Percentiles rank a stretch among this genome's conserved stretches.
Evolutionary conservation across 2,329 filamentous ascomycete genomes (phyloP).

Genomic region (Alternaria arbusti): DNA sequence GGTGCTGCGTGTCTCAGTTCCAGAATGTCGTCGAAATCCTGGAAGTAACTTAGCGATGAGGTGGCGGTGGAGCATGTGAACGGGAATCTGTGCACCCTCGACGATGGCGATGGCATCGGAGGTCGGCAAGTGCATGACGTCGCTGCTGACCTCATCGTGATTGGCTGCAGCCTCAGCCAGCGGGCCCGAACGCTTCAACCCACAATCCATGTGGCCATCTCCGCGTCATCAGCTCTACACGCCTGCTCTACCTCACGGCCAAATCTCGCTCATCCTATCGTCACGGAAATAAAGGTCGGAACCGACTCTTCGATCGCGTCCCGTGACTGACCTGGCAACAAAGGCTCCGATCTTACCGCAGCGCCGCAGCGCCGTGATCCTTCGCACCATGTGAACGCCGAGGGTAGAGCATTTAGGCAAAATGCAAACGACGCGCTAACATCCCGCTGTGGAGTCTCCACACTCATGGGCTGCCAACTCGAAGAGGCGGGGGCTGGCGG

Average conservation of each 20-base stretch:
- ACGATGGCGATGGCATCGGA: background rate
- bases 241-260: background rate
- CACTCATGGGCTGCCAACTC: background rate
- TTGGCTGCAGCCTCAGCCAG: background rate
- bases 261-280: background rate
- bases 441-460: conserved; percentile 10
- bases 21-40: background rate
- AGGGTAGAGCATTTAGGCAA: conserved; percentile 3
- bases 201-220: background rate
- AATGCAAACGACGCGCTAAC: background rate
- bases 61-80: background rate
- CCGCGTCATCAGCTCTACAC: background rate
- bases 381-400: background rate
- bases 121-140: background rate
- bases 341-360: background rate
- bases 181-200: background rate
- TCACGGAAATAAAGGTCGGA: background rate
- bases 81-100: background rate
- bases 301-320: too few relatives aligned
- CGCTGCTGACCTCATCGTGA: background rate
- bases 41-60: background rate
- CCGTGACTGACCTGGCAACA: too few relatives aligned
- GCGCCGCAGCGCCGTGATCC: background rate
- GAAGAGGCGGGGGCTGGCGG: background rate
- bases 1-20: background rate